Evolutionary conservation across 305 asterid species (phyloP).

Genomic region (Fraxinus angustifolia): DNA sequence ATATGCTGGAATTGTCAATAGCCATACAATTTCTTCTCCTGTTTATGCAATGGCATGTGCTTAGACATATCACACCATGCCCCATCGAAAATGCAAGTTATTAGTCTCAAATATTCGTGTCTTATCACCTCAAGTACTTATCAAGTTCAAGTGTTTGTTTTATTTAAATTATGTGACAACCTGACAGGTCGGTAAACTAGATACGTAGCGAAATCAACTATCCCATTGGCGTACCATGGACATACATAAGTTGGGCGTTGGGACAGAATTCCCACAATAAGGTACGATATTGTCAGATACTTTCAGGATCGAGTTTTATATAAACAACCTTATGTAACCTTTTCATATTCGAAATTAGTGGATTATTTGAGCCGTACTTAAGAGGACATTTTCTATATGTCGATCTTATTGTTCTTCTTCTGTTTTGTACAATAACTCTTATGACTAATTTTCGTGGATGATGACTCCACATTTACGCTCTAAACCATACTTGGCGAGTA

Average conservation of each 20-base stretch:
- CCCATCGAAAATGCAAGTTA: neutral
- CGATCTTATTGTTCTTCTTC: neutral
- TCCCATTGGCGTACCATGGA: neutral
- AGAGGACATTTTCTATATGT: neutral
- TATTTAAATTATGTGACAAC: neutral
- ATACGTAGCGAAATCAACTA: neutral
- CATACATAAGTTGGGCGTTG: neutral
- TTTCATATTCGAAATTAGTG: neutral
- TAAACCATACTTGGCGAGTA: neutral
- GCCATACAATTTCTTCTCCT: slow-evolving; percentile 21
- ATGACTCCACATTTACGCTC: neutral
- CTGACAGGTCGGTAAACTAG: neutral
- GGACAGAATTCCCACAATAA: neutral
- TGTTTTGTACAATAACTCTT: neutral
- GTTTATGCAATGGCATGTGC: neutral
- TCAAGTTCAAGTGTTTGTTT: neutral
- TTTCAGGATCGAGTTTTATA: neutral
- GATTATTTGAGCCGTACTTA: neutral
- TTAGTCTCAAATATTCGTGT: slow-evolving; percentile 18
- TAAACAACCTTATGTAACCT: neutral
- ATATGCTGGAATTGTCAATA: slow-evolving; percentile 17
- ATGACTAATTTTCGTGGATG: neutral
- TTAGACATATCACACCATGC: neutral
- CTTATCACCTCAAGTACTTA: neutral
- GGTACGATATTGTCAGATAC: neutral